Percentiles rank a stretch among this genome's conserved stretches.
These are phyloP conservation scores for Quercus parvula DNA, from an alignment of 306 rosid species.

Conservation along the genomic window DNA sequence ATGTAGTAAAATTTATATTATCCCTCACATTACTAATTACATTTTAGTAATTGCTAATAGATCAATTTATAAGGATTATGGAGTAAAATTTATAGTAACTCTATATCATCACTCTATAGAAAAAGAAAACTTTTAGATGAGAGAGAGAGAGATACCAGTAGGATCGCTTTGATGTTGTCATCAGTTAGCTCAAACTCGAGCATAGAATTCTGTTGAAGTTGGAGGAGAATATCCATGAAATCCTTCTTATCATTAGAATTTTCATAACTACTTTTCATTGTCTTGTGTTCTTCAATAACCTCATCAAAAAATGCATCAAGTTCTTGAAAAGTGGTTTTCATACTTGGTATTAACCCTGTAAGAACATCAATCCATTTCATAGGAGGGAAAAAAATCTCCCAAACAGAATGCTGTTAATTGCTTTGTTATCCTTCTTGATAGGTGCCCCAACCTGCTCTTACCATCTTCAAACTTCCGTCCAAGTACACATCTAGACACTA, in stretches of 20 bases:
- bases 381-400: constrained; percentile 35
- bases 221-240: constrained; percentile 22
- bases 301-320: constrained; percentile 28
- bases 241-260: not conserved
- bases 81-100: too few species aligned
- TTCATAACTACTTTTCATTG: not conserved
- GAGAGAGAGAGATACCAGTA: constrained; percentile 12
- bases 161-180: constrained; percentile 21
- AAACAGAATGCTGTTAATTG: not conserved
- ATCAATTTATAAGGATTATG: too few species aligned
- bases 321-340: constrained; percentile 6
- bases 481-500: constrained; percentile 22
- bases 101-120: too few species aligned
- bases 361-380: constrained; percentile 41
- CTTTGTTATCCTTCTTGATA: not conserved
- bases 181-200: constrained; percentile 5
- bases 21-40: too few species aligned
- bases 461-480: constrained; percentile 20
- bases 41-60: too few species aligned
- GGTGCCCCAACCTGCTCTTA: not conserved
- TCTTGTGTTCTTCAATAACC: constrained; percentile 27
- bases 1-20: too few species aligned
- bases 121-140: too few species aligned
- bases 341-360: constrained; percentile 1
- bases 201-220: constrained; percentile 1